Evolutionary conservation across 495 filamentous ascomycete species (phyloP).

Genomic region (Talaromyces ruber): DNA sequence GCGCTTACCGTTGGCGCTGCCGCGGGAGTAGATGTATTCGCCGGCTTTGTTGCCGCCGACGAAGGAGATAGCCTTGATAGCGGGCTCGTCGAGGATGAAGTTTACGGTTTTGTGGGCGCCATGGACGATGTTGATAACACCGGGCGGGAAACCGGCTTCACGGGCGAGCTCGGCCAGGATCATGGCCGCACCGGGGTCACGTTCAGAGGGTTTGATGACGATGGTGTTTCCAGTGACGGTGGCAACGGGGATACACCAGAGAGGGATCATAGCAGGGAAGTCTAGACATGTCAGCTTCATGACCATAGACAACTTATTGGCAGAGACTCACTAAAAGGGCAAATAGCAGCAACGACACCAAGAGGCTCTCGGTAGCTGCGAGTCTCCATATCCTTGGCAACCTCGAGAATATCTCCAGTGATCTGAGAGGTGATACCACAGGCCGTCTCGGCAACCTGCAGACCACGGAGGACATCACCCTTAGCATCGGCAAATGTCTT

Average conservation of each 20-base stretch:
- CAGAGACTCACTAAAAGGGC: conserved; percentile 82
- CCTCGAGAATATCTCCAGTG: conserved; percentile 90
- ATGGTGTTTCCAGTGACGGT: conserved; percentile 92
- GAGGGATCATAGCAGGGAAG: conserved; percentile 98
- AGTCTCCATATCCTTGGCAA: conserved; percentile 99
- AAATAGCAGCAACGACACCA: conserved; percentile 93
- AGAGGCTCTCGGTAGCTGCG: conserved; percentile 86
- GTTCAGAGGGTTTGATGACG: conserved; percentile 94
- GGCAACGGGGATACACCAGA: conserved; percentile 95
- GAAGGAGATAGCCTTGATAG: conserved; percentile 97
- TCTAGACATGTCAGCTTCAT: conserved; percentile 37
- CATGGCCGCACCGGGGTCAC: conserved; percentile 96
- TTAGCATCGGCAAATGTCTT: conserved; percentile 96
- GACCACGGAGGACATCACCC: conserved; percentile 88
- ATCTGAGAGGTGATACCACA: conserved; percentile 92
- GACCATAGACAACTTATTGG: background rate
- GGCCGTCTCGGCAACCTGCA: conserved; percentile 95
- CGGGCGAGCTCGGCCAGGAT: conserved; percentile 88
- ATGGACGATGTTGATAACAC: conserved; percentile 93
- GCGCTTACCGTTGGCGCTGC: conserved; percentile 81
- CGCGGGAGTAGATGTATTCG: conserved; percentile 91
- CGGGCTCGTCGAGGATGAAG: conserved; percentile 93
- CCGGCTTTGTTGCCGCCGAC: conserved; percentile 95
- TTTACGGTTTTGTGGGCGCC: conserved; percentile 86
- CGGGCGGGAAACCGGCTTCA: conserved; percentile 88